Conservation (phyloP, 345 rosid genomes). For the Citrus maxima region DNA sequence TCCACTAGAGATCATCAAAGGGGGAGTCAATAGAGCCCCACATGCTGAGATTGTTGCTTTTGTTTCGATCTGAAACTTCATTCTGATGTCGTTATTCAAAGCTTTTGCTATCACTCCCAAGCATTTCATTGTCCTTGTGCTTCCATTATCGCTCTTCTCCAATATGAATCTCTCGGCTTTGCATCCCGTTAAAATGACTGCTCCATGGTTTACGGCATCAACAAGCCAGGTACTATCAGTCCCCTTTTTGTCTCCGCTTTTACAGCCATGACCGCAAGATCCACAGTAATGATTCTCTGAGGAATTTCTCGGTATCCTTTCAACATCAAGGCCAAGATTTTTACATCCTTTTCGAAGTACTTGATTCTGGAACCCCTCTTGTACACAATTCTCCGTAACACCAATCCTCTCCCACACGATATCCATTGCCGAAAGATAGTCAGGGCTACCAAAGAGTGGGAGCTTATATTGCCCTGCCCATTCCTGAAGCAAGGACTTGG, state of each 20-base stretch:
- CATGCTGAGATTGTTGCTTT: conserved; percentile 74
- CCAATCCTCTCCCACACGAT: conserved; percentile 66
- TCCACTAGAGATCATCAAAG: conserved; percentile 76
- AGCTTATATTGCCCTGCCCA: conserved; percentile 60
- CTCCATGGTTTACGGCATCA: conserved; percentile 62
- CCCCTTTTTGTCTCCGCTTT: conserved; percentile 78
- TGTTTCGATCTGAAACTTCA: conserved; percentile 63
- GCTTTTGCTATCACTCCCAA: conserved; percentile 55
- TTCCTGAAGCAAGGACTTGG: conserved; percentile 55
- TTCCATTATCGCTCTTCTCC: conserved; percentile 27
- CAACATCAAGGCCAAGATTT: conserved; percentile 53
- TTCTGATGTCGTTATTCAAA: conserved; percentile 33
- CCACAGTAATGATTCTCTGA: conserved; percentile 80
- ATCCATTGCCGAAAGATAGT: conserved; percentile 65
- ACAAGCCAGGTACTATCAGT: conserved; percentile 82
- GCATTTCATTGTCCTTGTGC: conserved; percentile 56
- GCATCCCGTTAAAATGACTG: conserved; percentile 78
- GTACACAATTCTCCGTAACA: conserved; percentile 52
- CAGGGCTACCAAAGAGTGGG: conserved; percentile 39
- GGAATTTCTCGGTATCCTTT: conserved; percentile 59
- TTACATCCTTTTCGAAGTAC: conserved; percentile 75
- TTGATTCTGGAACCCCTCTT: conserved; percentile 75
- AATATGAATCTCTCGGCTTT: conserved; percentile 68
- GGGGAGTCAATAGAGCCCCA: conserved; percentile 82
- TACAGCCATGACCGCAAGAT: conserved; percentile 79